Evolutionary conservation across 2,329 filamentous ascomycete genomes (phyloP).

Genomic region (Claviceps quebecensis): DNA sequence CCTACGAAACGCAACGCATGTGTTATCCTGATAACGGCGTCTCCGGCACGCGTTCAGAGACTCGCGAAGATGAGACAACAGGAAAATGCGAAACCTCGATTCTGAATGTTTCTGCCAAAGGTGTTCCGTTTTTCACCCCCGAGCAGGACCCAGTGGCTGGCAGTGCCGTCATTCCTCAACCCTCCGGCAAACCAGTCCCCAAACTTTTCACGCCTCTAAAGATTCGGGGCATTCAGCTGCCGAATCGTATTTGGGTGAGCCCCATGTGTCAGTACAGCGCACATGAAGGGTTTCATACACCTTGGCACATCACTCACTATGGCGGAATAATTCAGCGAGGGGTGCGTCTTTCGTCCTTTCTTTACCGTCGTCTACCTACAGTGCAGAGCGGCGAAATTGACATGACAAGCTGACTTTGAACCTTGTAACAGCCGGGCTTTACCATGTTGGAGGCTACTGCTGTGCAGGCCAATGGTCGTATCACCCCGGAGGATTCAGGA

Average conservation of each 20-base stretch:
- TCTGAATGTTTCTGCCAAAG: conserved; percentile 17
- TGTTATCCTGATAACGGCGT: conserved; percentile 15
- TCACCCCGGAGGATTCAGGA: conserved; percentile 66
- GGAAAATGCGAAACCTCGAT: conserved; percentile 13
- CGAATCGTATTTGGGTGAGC: neutral
- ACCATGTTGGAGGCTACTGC: conserved; percentile 66
- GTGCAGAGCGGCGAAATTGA: neutral
- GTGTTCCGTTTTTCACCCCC: conserved; percentile 40
- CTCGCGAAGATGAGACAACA: conserved; percentile 10
- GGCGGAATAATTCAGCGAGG: conserved; percentile 29
- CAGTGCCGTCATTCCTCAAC: neutral
- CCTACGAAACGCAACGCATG: conserved; percentile 15
- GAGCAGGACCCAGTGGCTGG: conserved; percentile 35
- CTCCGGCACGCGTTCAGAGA: conserved; percentile 12
- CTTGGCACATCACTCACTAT: conserved; percentile 1
- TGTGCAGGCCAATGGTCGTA: conserved; percentile 63
- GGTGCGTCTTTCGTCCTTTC: neutral
- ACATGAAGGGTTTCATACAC: neutral
- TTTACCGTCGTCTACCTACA: neutral
- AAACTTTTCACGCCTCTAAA: neutral
- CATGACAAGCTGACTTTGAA: neutral
- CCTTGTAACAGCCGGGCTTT: conserved; percentile 37
- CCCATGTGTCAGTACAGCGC: conserved; percentile 2
- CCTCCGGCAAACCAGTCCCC: neutral
- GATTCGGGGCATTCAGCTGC: neutral